phyloP scores from a whole-genome alignment of 345 rosid species.

The Trapa bicornis region DNA sequence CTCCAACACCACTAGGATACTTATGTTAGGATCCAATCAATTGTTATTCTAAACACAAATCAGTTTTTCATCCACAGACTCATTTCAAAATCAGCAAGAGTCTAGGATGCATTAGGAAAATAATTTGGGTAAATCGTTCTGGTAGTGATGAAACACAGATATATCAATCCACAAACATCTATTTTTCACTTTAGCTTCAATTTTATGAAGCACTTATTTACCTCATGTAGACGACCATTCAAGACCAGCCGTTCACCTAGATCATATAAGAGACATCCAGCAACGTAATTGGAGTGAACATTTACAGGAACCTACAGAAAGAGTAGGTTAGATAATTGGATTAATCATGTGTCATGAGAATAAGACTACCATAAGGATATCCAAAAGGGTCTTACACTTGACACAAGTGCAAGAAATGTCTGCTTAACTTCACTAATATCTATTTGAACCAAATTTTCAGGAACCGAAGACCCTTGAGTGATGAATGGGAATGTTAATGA shows the following conservation, averaged over 20 bases:
- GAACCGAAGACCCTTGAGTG: constrained; percentile 14
- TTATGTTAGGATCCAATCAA: background rate
- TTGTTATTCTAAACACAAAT: background rate
- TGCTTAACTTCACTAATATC: constrained; percentile 39
- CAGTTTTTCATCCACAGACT: background rate
- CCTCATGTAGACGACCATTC: constrained; percentile 62
- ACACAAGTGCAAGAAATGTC: constrained; percentile 47
- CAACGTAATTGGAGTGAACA: constrained; percentile 30
- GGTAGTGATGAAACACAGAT: background rate
- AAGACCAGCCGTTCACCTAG: constrained; percentile 53
- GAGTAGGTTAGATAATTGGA: background rate
- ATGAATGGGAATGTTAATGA: constrained; percentile 21
- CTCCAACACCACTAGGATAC: background rate
- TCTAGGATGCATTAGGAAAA: background rate
- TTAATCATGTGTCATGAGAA: background rate
- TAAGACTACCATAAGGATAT: background rate
- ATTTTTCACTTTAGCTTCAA: background rate
- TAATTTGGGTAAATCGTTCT: background rate
- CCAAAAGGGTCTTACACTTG: constrained; percentile 39
- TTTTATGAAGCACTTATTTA: constrained; percentile 13
- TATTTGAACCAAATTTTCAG: constrained; percentile 18
- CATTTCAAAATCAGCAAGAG: background rate
- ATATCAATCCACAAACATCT: background rate
- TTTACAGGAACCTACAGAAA: constrained; percentile 38
- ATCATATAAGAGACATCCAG: constrained; percentile 73